A percentile compares a stretch with the other conserved stretches of the same genome.
Evolutionary conservation across 805 yeast genomes (phyloP).

Genomic region (Myxozyma kluyveri): DNA sequence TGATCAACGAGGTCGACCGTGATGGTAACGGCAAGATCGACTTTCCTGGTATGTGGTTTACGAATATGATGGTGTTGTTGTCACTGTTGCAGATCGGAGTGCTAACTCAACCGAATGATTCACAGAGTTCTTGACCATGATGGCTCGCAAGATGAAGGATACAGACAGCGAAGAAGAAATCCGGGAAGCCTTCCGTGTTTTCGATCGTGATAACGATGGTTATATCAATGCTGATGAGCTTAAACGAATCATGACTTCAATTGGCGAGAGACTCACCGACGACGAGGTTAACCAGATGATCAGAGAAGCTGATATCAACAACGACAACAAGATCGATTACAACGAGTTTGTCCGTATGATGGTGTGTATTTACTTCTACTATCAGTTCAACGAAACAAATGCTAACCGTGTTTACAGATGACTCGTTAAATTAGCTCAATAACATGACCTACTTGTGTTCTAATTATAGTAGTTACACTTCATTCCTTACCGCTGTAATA

Average conservation of each 20-base stretch:
- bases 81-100: neutral
- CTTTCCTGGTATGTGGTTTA: conserved; percentile 46
- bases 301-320: conserved; percentile 87
- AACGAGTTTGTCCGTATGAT: conserved; percentile 92
- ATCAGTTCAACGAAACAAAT: too few species aligned
- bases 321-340: conserved; percentile 96
- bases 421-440: too few species aligned
- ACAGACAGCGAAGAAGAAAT: conserved; percentile 97
- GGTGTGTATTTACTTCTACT: too few species aligned
- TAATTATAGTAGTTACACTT: too few species aligned
- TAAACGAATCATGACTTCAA: conserved; percentile 93
- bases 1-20: conserved; percentile 95
- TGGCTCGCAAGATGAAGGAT: conserved; percentile 92
- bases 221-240: conserved; percentile 94
- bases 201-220: conserved; percentile 92
- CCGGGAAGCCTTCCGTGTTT: conserved; percentile 96
- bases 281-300: conserved; percentile 98
- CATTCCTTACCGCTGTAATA: too few species aligned
- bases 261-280: conserved; percentile 94
- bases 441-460: too few species aligned
- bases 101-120: neutral
- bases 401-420: too few species aligned
- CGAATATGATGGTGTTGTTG: neutral
- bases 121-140: conserved; percentile 70
- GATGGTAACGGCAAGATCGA: conserved; percentile 90